Conservation (phyloP, 2,329 filamentous ascomycete genomes). For the Byssothecium circinans region DNA sequence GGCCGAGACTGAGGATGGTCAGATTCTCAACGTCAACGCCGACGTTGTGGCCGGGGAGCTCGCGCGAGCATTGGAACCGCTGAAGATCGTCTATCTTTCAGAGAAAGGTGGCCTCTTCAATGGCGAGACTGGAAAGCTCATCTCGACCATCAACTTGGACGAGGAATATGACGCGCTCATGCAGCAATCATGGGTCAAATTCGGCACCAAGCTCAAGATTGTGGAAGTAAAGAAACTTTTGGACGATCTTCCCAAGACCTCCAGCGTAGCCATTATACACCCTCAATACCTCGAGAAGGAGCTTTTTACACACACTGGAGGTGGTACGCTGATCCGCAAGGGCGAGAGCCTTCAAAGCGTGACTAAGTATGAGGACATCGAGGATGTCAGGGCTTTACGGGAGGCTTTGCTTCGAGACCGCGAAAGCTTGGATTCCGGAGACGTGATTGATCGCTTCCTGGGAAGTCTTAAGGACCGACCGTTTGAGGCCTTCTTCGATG, state of each 20-base stretch:
- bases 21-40: constrained; percentile 95
- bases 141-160: constrained; percentile 95
- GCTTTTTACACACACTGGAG: constrained; percentile 92
- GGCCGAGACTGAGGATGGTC: constrained; percentile 88
- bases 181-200: constrained; percentile 91
- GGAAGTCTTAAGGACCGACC: constrained; percentile 73
- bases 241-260: constrained; percentile 83
- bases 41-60: constrained; percentile 95
- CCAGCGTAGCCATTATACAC: constrained; percentile 96
- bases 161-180: constrained; percentile 94
- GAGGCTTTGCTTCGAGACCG: constrained; percentile 79
- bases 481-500: constrained; percentile 94
- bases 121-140: constrained; percentile 90
- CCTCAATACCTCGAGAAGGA: constrained; percentile 95
- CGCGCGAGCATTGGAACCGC: constrained; percentile 81
- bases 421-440: constrained; percentile 76
- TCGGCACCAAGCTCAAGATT: constrained; percentile 95
- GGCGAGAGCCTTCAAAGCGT: constrained; percentile 85
- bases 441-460: constrained; percentile 84
- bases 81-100: constrained; percentile 98
- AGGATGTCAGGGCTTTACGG: constrained; percentile 76
- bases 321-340: constrained; percentile 86
- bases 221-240: constrained; percentile 95
- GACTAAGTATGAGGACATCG: constrained; percentile 71
- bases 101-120: constrained; percentile 97